Percentiles rank a stretch among this genome's conserved stretches.
Evolutionary conservation across 2,329 filamentous ascomycete species (phyloP).

Genomic region (Diaporthe destruens): DNA sequence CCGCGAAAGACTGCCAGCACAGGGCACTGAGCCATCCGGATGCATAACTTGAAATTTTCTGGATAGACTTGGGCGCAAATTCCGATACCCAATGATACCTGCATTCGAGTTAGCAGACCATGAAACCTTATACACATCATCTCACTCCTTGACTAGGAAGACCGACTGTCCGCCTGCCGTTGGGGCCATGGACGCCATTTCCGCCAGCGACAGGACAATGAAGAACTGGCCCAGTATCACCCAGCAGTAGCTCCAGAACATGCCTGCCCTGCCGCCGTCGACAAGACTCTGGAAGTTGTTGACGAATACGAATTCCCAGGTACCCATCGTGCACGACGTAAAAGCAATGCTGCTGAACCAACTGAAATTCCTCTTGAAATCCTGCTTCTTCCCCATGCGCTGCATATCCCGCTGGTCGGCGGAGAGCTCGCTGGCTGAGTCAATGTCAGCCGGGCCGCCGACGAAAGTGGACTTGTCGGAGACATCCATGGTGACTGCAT

Average conservation of each 20-base stretch:
- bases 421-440: constrained; percentile 6
- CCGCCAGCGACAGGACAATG: constrained; percentile 30
- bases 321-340: constrained; percentile 12
- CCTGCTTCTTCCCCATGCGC: constrained; percentile 27
- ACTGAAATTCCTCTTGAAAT: constrained; percentile 28
- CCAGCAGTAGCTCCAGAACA: constrained; percentile 25
- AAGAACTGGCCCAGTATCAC: constrained; percentile 26
- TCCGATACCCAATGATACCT: constrained; percentile 70
- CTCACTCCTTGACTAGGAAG: neutral
- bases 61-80: constrained; percentile 61
- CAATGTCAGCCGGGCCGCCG: constrained; percentile 5
- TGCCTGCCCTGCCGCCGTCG: constrained; percentile 22
- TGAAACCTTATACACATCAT: neutral
- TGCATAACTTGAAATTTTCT: constrained; percentile 67
- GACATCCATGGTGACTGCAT: neutral
- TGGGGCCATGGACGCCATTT: constrained; percentile 27
- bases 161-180: constrained; percentile 22
- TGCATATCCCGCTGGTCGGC: constrained; percentile 24
- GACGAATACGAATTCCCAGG: constrained; percentile 22
- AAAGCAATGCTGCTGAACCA: constrained; percentile 29
- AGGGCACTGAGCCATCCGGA: constrained; percentile 62
- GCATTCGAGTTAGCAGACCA: neutral
- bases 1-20: constrained; percentile 57
- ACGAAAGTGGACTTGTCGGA: neutral
- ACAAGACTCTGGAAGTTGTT: constrained; percentile 22